Evolutionary conservation across 805 yeast species (phyloP).

Genomic region (Ogataea polymorpha): DNA sequence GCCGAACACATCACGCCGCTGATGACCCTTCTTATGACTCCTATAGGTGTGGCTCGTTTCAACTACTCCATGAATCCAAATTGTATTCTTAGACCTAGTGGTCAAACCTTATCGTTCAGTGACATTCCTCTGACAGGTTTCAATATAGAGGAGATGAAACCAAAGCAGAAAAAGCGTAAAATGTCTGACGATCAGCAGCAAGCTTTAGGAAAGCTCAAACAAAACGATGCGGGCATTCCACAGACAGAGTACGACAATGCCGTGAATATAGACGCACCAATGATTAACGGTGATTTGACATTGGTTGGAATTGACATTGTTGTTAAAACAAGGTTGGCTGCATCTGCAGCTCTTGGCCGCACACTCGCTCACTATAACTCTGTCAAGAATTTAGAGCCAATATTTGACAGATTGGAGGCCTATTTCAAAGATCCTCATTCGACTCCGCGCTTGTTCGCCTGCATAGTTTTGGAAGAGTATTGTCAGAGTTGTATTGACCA

Average conservation of each 20-base stretch:
- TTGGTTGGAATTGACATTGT: conserved; percentile 75
- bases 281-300: conserved; percentile 86
- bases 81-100: conserved; percentile 79
- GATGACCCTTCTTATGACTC: conserved; percentile 76
- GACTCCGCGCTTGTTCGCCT: conserved; percentile 72
- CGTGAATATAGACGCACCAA: conserved; percentile 90
- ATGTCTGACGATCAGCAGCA: conserved; percentile 9
- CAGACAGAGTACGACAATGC: conserved; percentile 50
- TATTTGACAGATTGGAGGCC: conserved; percentile 37
- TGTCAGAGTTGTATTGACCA: conserved; percentile 35
- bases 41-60: conserved; percentile 89
- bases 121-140: conserved; percentile 29
- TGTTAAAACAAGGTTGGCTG: conserved; percentile 69
- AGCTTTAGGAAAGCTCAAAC: conserved; percentile 16
- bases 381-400: conserved; percentile 35
- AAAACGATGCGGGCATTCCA: conserved; percentile 39
- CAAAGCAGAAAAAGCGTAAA: conserved; percentile 51
- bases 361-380: conserved; percentile 49
- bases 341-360: conserved; percentile 73
- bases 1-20: conserved; percentile 56
- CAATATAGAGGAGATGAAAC: conserved; percentile 29
- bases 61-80: conserved; percentile 78
- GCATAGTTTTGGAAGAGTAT: conserved; percentile 71
- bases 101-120: conserved; percentile 37
- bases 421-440: conserved; percentile 64